Percentiles rank a stretch among this genome's conserved stretches.
phyloP scores from a whole-genome alignment of 768 basidiomycete genomes.

The Suillus paluster region DNA sequence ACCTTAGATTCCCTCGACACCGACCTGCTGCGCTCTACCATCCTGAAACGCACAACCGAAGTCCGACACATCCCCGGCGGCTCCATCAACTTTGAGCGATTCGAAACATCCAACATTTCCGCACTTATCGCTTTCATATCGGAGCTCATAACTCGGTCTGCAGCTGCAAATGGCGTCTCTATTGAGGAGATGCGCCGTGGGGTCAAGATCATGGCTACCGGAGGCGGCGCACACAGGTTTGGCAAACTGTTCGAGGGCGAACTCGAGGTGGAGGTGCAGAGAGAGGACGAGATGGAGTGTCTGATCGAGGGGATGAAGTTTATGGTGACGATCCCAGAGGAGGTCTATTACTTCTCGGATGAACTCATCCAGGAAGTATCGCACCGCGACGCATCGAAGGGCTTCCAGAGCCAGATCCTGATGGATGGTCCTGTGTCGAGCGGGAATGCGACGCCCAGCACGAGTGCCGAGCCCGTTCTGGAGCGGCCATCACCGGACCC shows the following conservation, averaged over 20 bases:
- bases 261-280: conserved; percentile 80
- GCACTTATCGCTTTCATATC: conserved; percentile 87
- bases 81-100: conserved; percentile 95
- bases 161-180: conserved; percentile 81
- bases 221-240: conserved; percentile 96
- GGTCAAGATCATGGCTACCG: conserved; percentile 98
- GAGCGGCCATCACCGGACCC: conserved; percentile 92
- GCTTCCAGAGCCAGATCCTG: conserved; percentile 1
- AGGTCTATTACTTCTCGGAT: conserved; percentile 98
- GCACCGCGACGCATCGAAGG: conserved; percentile 34
- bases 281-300: conserved; percentile 99
- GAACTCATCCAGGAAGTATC: conserved; percentile 81
- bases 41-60: conserved; percentile 64
- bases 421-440: conserved; percentile 5
- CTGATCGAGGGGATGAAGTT: conserved; percentile 96
- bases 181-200: conserved; percentile 89
- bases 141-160: conserved; percentile 84
- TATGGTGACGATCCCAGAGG: conserved; percentile 93
- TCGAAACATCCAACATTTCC: conserved; percentile 89
- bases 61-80: conserved; percentile 88
- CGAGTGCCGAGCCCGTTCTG: conserved; percentile 38
- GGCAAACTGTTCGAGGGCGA: conserved; percentile 77
- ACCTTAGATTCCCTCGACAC: conserved; percentile 41
- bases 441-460: conserved; percentile 14
- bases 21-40: conserved; percentile 59